Conservation (phyloP, 805 yeast genomes). For the Starmerella vaccinii region DNA sequence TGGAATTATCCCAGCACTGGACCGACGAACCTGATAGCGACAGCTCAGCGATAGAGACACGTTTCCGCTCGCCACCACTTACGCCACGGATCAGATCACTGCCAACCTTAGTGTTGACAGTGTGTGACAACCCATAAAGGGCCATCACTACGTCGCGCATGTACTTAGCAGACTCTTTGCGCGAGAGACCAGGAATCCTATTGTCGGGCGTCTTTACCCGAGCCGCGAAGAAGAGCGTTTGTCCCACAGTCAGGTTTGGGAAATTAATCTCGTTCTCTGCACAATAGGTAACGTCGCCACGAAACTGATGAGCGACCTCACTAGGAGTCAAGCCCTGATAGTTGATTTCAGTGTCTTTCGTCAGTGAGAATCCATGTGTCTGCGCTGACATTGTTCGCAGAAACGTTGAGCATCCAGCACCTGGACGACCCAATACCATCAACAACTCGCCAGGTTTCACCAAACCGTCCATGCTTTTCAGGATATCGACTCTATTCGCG, state of each 20-base stretch:
- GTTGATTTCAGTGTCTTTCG: constrained; percentile 42
- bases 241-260: constrained; percentile 65
- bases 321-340: constrained; percentile 24
- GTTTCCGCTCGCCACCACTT: constrained; percentile 78
- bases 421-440: constrained; percentile 62
- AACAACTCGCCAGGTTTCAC: constrained; percentile 60
- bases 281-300: constrained; percentile 39
- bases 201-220: constrained; percentile 55
- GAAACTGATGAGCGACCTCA: constrained; percentile 50
- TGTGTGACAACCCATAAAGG: constrained; percentile 50
- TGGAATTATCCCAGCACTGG: constrained; percentile 71
- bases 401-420: constrained; percentile 70
- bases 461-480: constrained; percentile 31
- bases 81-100: constrained; percentile 58
- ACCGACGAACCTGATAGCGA: constrained; percentile 53
- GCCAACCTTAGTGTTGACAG: constrained; percentile 52
- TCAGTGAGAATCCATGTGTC: constrained; percentile 38
- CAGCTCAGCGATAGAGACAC: constrained; percentile 76
- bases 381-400: constrained; percentile 56
- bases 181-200: constrained; percentile 40
- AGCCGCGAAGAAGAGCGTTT: constrained; percentile 61
- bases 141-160: constrained; percentile 43
- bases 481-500: constrained; percentile 17
- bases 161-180: constrained; percentile 40
- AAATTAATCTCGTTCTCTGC: constrained; percentile 55